Conservation (phyloP, 2,329 filamentous ascomycete species). For the Daldinia sp. region DNA sequence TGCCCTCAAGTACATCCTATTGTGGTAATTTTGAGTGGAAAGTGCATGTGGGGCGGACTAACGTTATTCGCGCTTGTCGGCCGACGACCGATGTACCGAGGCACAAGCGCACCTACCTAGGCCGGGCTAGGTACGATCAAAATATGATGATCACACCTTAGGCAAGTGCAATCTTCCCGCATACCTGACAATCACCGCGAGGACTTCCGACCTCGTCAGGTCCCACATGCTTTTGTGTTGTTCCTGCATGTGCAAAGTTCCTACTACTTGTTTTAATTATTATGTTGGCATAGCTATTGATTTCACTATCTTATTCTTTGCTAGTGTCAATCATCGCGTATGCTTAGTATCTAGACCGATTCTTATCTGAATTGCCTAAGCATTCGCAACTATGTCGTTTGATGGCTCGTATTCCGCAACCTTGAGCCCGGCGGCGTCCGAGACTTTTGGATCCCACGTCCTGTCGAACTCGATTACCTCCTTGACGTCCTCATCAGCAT, state of each 20-base stretch:
- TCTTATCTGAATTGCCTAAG: constrained; percentile 27
- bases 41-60: constrained; percentile 19
- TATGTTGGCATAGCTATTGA: constrained; percentile 27
- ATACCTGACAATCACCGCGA: constrained; percentile 31
- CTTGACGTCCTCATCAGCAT: constrained; percentile 70
- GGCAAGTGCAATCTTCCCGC: constrained; percentile 31
- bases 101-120: constrained; percentile 21
- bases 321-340: constrained; percentile 27
- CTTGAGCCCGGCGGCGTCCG: constrained; percentile 61
- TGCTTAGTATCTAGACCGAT: constrained; percentile 28
- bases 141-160: constrained; percentile 11
- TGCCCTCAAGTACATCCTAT: not conserved
- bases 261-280: constrained; percentile 19
- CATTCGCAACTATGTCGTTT: constrained; percentile 57
- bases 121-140: constrained; percentile 9
- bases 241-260: constrained; percentile 36
- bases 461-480: constrained; percentile 77
- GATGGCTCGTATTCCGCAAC: constrained; percentile 58
- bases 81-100: constrained; percentile 37
- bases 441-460: constrained; percentile 62
- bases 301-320: constrained; percentile 8
- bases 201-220: constrained; percentile 30
- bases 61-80: constrained; percentile 24
- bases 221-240: constrained; percentile 39
- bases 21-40: not conserved